phyloP scores from a whole-genome alignment of 2,329 filamentous ascomycete genomes.

The Fusarium zealandicum region DNA sequence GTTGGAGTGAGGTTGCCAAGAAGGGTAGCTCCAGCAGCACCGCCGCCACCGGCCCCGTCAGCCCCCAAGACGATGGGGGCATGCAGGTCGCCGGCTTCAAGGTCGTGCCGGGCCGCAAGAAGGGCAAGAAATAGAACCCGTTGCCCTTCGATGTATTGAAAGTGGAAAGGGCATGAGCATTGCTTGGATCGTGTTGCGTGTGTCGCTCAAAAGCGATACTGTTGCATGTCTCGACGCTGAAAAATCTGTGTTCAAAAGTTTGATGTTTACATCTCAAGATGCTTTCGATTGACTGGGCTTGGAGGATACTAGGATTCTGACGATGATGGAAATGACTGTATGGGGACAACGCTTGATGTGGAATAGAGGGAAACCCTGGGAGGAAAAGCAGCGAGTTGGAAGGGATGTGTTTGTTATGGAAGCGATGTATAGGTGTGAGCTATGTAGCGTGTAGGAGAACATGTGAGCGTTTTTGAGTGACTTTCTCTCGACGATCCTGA shows the following conservation, averaged over 20 bases:
- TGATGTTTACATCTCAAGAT: neutral
- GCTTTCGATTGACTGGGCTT: neutral
- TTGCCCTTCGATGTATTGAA: conserved; percentile 15
- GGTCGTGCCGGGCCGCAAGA: conserved; percentile 91
- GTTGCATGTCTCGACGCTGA: neutral
- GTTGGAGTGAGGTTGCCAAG: conserved; percentile 98
- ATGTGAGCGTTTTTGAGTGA: conserved; percentile 6
- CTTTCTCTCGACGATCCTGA: neutral
- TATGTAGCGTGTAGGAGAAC: conserved; percentile 20
- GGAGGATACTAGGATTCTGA: neutral
- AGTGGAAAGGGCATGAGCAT: conserved; percentile 13
- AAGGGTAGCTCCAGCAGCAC: conserved; percentile 67
- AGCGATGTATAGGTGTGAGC: conserved; percentile 14
- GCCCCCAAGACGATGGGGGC: conserved; percentile 53
- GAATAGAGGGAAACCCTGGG: too few relatives aligned
- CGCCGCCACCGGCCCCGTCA: conserved; percentile 24
- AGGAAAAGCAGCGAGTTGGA: conserved; percentile 3
- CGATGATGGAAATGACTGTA: conserved; percentile 7
- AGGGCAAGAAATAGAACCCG: conserved; percentile 73
- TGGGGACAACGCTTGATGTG: conserved; percentile 8
- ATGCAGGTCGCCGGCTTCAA: conserved; percentile 74
- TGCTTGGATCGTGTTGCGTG: neutral
- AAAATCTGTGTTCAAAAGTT: neutral
- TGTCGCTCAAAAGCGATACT: neutral
- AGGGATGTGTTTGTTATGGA: conserved; percentile 3